Conservation (phyloP, 495 filamentous ascomycete species). For the Margaritispora aquatica region DNA sequence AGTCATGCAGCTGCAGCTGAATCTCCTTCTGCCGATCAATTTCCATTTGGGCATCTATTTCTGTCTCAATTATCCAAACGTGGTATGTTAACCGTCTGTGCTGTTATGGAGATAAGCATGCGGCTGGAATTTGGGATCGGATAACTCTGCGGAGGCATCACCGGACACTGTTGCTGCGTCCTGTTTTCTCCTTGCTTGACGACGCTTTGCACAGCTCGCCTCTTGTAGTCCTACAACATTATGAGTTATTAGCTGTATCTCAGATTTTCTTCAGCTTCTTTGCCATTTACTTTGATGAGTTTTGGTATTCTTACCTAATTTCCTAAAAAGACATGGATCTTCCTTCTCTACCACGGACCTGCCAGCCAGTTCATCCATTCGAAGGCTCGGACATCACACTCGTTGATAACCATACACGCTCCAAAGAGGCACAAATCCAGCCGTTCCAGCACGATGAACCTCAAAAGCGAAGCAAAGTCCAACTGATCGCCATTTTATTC, state of each 20-base stretch:
- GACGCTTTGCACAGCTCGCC: not conserved
- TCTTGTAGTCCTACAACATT: not conserved
- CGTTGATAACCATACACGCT: not conserved
- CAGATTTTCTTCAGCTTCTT: not conserved
- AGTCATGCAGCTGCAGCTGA: not conserved
- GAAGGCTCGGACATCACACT: not conserved
- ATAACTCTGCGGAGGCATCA: too few relatives aligned
- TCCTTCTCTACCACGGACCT: not conserved
- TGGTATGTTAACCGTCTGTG: not conserved
- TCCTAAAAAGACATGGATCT: not conserved
- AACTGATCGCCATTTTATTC: constrained; percentile 17
- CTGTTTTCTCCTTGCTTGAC: not conserved
- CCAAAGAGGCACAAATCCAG: not conserved
- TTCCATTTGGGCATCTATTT: not conserved
- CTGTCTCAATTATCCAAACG: not conserved
- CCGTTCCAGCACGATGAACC: not conserved
- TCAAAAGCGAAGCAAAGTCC: constrained; percentile 17
- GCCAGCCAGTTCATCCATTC: not conserved
- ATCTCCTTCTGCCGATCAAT: not conserved
- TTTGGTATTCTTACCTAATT: not conserved
- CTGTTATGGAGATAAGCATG: not conserved
- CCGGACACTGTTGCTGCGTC: not conserved
- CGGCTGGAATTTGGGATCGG: not conserved
- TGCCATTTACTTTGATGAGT: not conserved
- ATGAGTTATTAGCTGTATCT: not conserved